A percentile compares a stretch with the other conserved stretches of the same genome.
Evolutionary conservation across 139 green algal genomes (phyloP).

Genomic region (Coccomyxa sp.): DNA sequence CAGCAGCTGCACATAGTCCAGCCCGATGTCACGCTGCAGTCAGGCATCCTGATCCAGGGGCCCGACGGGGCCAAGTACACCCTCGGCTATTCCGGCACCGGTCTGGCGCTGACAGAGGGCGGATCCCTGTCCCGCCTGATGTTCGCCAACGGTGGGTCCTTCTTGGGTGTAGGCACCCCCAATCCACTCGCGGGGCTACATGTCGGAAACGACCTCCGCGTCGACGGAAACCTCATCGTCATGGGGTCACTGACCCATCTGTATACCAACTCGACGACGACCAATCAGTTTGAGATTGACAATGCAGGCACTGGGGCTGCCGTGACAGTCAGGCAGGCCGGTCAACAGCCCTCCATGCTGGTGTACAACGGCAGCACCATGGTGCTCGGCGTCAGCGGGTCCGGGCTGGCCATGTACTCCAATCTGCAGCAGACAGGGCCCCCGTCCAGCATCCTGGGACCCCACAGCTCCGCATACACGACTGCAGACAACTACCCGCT

Average conservation of each 20-base stretch:
- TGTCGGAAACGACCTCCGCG: not conserved
- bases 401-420: not conserved
- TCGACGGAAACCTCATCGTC: not conserved
- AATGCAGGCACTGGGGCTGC: not conserved
- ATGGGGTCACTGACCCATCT: not conserved
- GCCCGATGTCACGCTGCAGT: not conserved
- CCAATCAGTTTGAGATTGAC: not conserved
- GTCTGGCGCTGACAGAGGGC: not conserved
- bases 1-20: not conserved
- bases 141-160: not conserved
- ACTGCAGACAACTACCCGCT: not conserved
- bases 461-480: not conserved
- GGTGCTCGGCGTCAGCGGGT: not conserved
- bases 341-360: not conserved
- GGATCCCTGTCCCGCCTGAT: not conserved
- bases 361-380: not conserved
- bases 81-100: not conserved
- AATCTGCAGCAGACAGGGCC: not conserved
- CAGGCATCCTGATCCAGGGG: not conserved
- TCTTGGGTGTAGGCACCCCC: not conserved
- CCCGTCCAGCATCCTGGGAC: not conserved
- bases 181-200: not conserved
- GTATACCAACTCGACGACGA: not conserved
- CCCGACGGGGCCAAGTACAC: not conserved
- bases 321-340: not conserved